Conservation (phyloP, 257 asterid species). For the Eucommia ulmoides region DNA sequence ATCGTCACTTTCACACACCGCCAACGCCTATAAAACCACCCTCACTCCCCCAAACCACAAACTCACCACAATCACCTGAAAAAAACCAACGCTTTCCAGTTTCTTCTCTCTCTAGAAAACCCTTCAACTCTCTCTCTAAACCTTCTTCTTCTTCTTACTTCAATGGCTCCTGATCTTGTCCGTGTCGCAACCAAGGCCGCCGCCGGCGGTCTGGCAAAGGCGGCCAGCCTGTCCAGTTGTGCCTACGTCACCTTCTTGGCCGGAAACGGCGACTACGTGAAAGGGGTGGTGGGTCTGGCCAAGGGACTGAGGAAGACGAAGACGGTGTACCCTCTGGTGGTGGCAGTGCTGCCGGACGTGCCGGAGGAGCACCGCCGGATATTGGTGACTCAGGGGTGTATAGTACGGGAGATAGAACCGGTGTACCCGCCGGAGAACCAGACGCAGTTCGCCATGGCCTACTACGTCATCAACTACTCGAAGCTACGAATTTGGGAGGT, state of each 20-base stretch:
- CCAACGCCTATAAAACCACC: neutral
- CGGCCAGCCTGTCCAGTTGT: neutral
- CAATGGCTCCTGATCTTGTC: neutral
- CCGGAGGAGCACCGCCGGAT: neutral
- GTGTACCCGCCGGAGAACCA: neutral
- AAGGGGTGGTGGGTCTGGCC: neutral
- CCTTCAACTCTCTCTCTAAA: no score
- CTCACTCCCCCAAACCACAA: neutral
- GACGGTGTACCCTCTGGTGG: neutral
- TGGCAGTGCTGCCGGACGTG: neutral
- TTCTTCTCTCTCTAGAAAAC: neutral
- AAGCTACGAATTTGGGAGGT: neutral
- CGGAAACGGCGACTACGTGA: neutral
- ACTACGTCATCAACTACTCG: conserved; percentile 1
- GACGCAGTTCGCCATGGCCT: no score
- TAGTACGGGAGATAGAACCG: neutral
- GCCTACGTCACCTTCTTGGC: neutral
- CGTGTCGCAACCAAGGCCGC: neutral
- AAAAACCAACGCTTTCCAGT: neutral
- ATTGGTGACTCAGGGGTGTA: neutral
- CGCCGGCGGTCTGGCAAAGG: neutral
- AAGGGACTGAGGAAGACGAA: neutral
- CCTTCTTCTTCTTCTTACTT: neutral
- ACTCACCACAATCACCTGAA: neutral
- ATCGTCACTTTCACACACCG: neutral